Conservation (phyloP, 108 stramenopile genomes). For the Pseudonitzschia multistriata region DNA sequence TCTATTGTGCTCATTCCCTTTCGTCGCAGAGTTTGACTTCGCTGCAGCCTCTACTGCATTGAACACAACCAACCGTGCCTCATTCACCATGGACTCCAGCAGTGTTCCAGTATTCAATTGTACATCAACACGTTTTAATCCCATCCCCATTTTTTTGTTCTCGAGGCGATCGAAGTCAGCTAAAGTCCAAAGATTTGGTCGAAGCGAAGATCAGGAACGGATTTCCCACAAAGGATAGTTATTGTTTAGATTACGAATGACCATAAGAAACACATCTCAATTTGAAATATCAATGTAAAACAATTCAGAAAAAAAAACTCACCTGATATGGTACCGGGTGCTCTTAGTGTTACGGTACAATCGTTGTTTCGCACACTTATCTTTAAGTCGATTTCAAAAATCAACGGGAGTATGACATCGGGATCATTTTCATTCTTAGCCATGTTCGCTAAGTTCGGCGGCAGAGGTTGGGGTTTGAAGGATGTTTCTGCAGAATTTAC, state of each 20-base stretch:
- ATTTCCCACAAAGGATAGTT: background rate
- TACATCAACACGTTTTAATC: constrained; percentile 43
- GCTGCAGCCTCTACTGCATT: constrained; percentile 66
- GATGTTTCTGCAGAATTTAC: constrained; percentile 30
- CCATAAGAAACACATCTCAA: background rate
- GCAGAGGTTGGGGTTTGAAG: constrained; percentile 45
- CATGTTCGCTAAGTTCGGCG: constrained; percentile 31
- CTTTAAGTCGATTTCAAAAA: constrained; percentile 44
- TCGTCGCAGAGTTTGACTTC: constrained; percentile 38
- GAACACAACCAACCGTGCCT: constrained; percentile 62
- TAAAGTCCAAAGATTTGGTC: constrained; percentile 1
- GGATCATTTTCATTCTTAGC: constrained; percentile 30
- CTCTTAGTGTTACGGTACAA: constrained; percentile 43
- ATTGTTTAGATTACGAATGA: background rate
- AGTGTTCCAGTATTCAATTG: constrained; percentile 41
- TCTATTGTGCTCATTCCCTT: background rate
- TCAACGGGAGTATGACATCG: constrained; percentile 55
- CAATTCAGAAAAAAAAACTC: constrained; percentile 12
- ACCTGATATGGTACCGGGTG: constrained; percentile 66
- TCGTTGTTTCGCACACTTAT: constrained; percentile 37
- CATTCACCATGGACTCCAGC: constrained; percentile 58
- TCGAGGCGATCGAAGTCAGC: constrained; percentile 26
- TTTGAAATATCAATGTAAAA: background rate
- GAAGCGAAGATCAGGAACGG: background rate
- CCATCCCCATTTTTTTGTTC: constrained; percentile 15